Percentiles rank a stretch among this genome's conserved stretches.
These are phyloP conservation scores for Paecilomyces variotii DNA, from an alignment of 2,329 filamentous ascomycete genomes.

Conservation along the genomic window DNA sequence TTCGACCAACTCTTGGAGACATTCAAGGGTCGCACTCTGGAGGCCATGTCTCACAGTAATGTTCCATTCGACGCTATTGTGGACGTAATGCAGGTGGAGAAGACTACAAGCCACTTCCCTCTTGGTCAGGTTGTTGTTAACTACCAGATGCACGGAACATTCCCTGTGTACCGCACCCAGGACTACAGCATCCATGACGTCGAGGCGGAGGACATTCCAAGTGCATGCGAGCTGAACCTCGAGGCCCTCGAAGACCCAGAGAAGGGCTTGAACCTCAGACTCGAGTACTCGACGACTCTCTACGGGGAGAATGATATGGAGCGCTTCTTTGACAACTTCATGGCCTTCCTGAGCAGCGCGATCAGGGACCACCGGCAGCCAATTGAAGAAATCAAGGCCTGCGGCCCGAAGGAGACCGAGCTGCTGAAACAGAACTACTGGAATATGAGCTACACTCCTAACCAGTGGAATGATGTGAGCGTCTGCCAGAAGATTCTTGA, in stretches of 20 bases:
- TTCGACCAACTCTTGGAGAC: neutral
- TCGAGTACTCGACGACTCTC: constrained; percentile 14
- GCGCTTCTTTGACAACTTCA: constrained; percentile 19
- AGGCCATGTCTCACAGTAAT: constrained; percentile 8
- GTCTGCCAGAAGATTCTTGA: constrained; percentile 9
- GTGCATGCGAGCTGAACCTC: constrained; percentile 13
- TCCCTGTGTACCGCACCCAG: constrained; percentile 11
- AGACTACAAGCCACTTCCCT: constrained; percentile 7
- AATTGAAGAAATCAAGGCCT: constrained; percentile 14
- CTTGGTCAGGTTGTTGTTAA: constrained; percentile 11
- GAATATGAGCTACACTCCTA: constrained; percentile 6
- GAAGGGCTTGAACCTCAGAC: constrained; percentile 11
- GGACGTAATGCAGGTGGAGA: constrained; percentile 6
- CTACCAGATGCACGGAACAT: constrained; percentile 14
- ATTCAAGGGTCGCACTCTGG: constrained; percentile 1
- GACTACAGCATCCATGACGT: constrained; percentile 14
- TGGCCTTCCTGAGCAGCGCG: constrained; percentile 13
- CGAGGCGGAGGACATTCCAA: constrained; percentile 14
- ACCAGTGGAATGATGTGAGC: constrained; percentile 11
- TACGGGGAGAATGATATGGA: constrained; percentile 16
- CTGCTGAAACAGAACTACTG: constrained; percentile 12
- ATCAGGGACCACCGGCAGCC: constrained; percentile 18
- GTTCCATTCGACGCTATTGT: constrained; percentile 12
- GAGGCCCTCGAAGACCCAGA: constrained; percentile 15
- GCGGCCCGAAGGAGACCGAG: constrained; percentile 14